A percentile compares a stretch with the other conserved stretches of the same genome.
Conservation (phyloP, 2,329 filamentous ascomycete genomes). For the Aschersonia sp. region DNA sequence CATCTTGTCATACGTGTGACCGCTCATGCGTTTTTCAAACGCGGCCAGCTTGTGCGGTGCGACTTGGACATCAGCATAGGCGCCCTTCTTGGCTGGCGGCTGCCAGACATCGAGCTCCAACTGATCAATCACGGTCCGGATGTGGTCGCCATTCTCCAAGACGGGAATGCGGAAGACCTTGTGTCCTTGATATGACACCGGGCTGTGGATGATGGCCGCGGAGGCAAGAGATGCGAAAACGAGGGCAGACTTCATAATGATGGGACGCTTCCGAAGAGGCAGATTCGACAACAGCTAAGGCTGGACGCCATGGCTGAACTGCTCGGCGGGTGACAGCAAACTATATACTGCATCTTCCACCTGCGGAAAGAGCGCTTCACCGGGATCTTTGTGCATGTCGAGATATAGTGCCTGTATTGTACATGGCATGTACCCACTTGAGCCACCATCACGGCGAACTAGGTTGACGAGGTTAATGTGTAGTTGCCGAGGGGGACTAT, state of each 20-base stretch:
- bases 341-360: no score
- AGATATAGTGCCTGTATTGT: no score
- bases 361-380: no score
- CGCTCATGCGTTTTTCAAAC: slow-evolving; percentile 16
- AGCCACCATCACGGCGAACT: no score
- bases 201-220: slow-evolving; percentile 4
- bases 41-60: slow-evolving; percentile 16
- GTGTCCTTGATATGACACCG: slow-evolving; percentile 26
- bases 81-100: slow-evolving; percentile 14
- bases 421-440: no score
- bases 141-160: slow-evolving; percentile 14
- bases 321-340: no score
- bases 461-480: no score
- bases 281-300: no score
- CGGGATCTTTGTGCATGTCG: no score
- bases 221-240: slow-evolving; percentile 6
- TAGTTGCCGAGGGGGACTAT: no score
- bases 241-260: slow-evolving; percentile 7
- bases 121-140: slow-evolving; percentile 18
- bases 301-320: no score
- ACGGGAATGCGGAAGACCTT: slow-evolving; percentile 28
- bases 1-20: slow-evolving; percentile 7
- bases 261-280: no score
- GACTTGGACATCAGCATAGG: slow-evolving; percentile 25
- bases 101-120: slow-evolving; percentile 23